Conservation (phyloP, 345 rosid species). For the Citrus australasica region DNA sequence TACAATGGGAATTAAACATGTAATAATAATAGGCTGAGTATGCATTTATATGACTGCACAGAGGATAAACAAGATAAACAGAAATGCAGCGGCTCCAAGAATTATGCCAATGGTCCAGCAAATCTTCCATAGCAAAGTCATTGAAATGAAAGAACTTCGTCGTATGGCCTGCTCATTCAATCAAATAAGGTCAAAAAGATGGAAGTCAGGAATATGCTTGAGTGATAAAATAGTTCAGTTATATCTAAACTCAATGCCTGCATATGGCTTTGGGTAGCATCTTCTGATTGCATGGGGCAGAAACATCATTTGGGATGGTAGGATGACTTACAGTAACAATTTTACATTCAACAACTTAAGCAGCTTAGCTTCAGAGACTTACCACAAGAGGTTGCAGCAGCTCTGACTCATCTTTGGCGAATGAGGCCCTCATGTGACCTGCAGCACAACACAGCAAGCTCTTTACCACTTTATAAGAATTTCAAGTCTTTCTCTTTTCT, state of each 20-base stretch:
- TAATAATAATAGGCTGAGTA: not conserved
- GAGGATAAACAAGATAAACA: slow-evolving; percentile 34
- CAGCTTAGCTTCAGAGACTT: slow-evolving; percentile 17
- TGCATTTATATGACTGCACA: slow-evolving; percentile 27
- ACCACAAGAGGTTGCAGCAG: slow-evolving; percentile 35
- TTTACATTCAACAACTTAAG: not conserved
- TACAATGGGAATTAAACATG: not conserved
- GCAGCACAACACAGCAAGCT: slow-evolving; percentile 7
- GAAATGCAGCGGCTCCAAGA: slow-evolving; percentile 32
- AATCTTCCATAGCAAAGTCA: slow-evolving; percentile 19
- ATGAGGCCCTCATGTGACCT: slow-evolving; percentile 14
- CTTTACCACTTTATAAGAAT: not conserved
- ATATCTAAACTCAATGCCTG: slow-evolving; percentile 12
- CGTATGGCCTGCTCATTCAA: slow-evolving; percentile 14
- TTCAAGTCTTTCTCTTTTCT: not conserved
- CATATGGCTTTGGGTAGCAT: slow-evolving; percentile 7
- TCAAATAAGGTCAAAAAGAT: not conserved
- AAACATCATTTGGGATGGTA: not conserved
- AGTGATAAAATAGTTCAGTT: not conserved
- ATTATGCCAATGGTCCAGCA: slow-evolving; percentile 21
- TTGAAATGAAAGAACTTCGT: not conserved
- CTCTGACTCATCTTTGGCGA: slow-evolving; percentile 20
- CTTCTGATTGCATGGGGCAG: slow-evolving; percentile 19
- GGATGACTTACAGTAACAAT: not conserved
- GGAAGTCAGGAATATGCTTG: not conserved